Evolutionary conservation across 805 yeast genomes (phyloP).

Genomic region (Sugiyamaella mastotermitis): DNA sequence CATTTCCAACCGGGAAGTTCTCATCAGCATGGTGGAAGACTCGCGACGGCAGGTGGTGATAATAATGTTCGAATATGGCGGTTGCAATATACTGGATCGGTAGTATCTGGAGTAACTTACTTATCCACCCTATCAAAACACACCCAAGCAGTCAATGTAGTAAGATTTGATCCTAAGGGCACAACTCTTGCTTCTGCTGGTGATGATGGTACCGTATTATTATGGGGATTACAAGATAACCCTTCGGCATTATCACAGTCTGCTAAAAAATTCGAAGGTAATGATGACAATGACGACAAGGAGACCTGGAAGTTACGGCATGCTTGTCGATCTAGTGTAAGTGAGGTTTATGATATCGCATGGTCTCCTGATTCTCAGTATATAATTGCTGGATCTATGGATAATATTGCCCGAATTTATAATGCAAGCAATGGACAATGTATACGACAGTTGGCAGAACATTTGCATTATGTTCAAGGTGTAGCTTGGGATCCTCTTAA

Average conservation of each 20-base stretch:
- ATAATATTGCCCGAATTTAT: constrained; percentile 70
- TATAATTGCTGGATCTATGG: constrained; percentile 88
- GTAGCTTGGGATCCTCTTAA: constrained; percentile 91
- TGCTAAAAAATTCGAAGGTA: constrained; percentile 42
- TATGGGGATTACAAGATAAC: constrained; percentile 53
- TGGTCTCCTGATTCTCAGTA: constrained; percentile 86
- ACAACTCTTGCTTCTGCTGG: constrained; percentile 76
- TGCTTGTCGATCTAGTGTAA: constrained; percentile 43
- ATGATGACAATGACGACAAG: constrained; percentile 27
- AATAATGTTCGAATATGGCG: constrained; percentile 63
- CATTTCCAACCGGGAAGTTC: constrained; percentile 30
- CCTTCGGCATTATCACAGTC: constrained; percentile 31
- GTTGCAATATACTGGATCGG: constrained; percentile 23
- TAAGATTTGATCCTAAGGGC: constrained; percentile 71
- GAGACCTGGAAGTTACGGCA: constrained; percentile 73
- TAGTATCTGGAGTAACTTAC: constrained; percentile 49
- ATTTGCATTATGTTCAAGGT: constrained; percentile 90
- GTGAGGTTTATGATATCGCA: constrained; percentile 82
- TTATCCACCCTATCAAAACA: constrained; percentile 79
- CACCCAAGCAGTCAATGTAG: constrained; percentile 91
- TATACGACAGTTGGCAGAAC: constrained; percentile 59
- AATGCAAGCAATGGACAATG: constrained; percentile 51
- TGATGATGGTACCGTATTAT: constrained; percentile 83
- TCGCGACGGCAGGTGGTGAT: constrained; percentile 94
- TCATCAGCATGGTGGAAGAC: constrained; percentile 31